Evolutionary conservation across 495 filamentous ascomycete genomes (phyloP), one percentile per base, ranked within the genome.

Genomic region (Neurospora pannonica): DNA sequence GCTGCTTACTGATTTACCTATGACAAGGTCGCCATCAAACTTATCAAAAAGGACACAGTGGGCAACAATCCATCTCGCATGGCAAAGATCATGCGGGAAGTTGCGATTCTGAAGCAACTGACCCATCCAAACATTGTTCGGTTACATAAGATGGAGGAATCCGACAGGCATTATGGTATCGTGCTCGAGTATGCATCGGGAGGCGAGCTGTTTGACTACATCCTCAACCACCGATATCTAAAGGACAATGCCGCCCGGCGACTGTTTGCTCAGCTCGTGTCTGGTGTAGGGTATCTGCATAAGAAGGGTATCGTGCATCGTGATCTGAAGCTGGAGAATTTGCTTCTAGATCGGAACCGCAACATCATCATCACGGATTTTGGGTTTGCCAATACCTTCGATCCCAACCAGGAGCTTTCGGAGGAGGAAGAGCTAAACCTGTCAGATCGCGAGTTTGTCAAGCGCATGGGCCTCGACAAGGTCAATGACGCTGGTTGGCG

Each of bases 341-440:
- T 99, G 78, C 86, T 99, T 24, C 89, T 99, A 70, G 96, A 99
- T 83, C 89, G 96, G 24, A 97, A 99, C 78, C 90, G 93, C 62
- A 99, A 99, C 83, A 98, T 99, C 80, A 98, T 99, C 84, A 98
- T 99, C 81, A 98, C 96, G 0, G 96, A 99, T 83, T 99, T 99
- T 81, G 96, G 96, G 5, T 99, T 99, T 82, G 96, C 96, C 70
- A 99, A 99, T 81, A 98, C 94, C 5, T 99, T 99, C 80, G 91
- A 97, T 80, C 90, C 96, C 2, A 79, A 84, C 38, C 97, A 99
- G 80, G 94, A 97, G 79, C 86, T 99, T 36, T 90, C 89, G 5
- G 94, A 97, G 71, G 95, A 97, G 74, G 91, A 97, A 74, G 97
- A 98, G 83, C 88, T 94, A 79, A 94, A 92, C 74, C 83, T 98